Conservation (phyloP, 2,329 filamentous ascomycete species). For the Ceratocystis lukuohia region DNA sequence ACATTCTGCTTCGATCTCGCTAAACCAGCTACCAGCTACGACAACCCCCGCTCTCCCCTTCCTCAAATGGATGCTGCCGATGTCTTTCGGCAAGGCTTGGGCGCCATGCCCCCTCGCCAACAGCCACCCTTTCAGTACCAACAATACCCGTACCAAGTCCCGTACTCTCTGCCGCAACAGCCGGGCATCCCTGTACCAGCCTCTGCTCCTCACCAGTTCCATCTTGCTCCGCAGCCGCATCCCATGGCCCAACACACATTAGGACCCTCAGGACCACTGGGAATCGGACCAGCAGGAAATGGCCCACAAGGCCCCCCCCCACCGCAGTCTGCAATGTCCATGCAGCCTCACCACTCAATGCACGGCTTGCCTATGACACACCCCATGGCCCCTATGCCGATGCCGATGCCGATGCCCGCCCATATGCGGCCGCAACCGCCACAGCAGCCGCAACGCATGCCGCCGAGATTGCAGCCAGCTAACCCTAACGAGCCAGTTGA, state of each 20-base stretch:
- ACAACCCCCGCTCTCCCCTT: not conserved
- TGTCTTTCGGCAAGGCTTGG: constrained; percentile 46
- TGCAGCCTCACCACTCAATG: constrained; percentile 22
- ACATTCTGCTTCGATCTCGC: not conserved
- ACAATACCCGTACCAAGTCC: constrained; percentile 18
- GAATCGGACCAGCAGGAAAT: not conserved
- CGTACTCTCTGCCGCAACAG: constrained; percentile 16
- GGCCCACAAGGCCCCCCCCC: constrained; percentile 16
- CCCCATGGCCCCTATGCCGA: constrained; percentile 15
- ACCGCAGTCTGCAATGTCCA: constrained; percentile 18
- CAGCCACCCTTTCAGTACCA: constrained; percentile 17
- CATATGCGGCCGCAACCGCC: constrained; percentile 8
- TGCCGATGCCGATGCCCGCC: constrained; percentile 15
- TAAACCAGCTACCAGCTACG: not conserved
- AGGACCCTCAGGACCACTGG: not conserved
- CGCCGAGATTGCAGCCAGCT: constrained; percentile 17
- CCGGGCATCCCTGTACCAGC: constrained; percentile 16
- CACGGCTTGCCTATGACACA: constrained; percentile 18
- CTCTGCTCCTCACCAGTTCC: constrained; percentile 11
- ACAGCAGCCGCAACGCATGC: constrained; percentile 13
- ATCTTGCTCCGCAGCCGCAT: constrained; percentile 23
- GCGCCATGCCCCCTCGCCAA: constrained; percentile 24
- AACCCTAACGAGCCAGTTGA: constrained; percentile 20
- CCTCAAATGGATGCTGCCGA: constrained; percentile 43
- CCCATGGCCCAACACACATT: constrained; percentile 16